These are phyloP conservation scores for Pichia membranifaciens DNA, from an alignment of 805 yeast genomes.

Conservation along the genomic window DNA sequence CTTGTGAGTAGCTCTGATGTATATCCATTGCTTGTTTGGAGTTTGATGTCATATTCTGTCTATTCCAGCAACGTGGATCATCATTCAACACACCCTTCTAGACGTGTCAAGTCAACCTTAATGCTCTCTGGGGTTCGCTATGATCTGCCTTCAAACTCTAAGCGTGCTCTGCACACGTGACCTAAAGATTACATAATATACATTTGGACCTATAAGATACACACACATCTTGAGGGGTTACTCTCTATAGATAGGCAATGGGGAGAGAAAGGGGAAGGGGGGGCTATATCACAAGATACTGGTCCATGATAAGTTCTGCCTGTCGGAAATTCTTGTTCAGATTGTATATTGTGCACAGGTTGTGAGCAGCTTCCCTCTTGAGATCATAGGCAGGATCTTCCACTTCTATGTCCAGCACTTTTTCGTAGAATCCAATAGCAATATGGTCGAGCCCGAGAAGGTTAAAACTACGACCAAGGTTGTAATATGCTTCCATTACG, in stretches of 20 bases:
- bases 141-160: too few species aligned
- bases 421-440: slow-evolving; percentile 70
- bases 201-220: neutral
- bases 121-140: too few species aligned
- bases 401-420: slow-evolving; percentile 47
- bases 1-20: neutral
- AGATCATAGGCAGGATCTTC: slow-evolving; percentile 46
- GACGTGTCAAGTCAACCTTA: too few species aligned
- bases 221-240: too few species aligned
- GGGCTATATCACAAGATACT: slow-evolving; percentile 45
- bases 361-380: slow-evolving; percentile 79
- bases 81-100: too few species aligned
- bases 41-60: too few species aligned
- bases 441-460: slow-evolving; percentile 68
- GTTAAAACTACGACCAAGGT: slow-evolving; percentile 81
- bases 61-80: too few species aligned
- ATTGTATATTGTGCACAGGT: slow-evolving; percentile 68
- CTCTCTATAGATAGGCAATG: too few species aligned
- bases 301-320: slow-evolving; percentile 60
- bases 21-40: neutral
- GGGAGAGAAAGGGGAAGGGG: too few species aligned
- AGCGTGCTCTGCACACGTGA: neutral
- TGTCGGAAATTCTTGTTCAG: slow-evolving; percentile 63
- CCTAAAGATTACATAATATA: too few species aligned
- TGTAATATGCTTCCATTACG: slow-evolving; percentile 73